Evolutionary conservation across 345 rosid genomes (phyloP).

Genomic region (Eucalyptus decipiens): DNA sequence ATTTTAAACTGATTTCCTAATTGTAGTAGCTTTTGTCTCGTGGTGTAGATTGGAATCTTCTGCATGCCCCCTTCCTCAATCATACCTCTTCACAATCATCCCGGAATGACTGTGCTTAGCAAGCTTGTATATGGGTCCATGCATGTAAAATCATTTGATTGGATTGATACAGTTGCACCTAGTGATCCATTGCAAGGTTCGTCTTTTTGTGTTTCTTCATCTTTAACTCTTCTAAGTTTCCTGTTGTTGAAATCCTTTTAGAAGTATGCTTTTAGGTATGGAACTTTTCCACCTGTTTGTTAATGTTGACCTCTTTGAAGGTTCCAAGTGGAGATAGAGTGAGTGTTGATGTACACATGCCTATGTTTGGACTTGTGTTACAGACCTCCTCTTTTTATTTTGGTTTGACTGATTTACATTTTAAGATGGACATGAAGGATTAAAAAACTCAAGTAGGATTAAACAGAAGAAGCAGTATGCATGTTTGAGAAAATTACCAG

Average conservation of each 20-base stretch:
- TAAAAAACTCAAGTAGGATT: neutral
- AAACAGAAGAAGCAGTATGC: neutral
- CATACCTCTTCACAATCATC: slow-evolving; percentile 45
- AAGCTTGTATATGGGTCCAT: slow-evolving; percentile 87
- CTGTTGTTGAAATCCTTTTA: neutral
- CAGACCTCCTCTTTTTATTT: neutral
- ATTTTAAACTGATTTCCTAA: neutral
- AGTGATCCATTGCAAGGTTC: slow-evolving; percentile 56
- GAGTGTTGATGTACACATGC: neutral
- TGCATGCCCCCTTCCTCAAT: slow-evolving; percentile 87
- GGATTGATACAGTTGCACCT: slow-evolving; percentile 49
- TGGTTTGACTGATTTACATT: neutral
- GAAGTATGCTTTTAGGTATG: neutral
- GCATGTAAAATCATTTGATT: slow-evolving; percentile 76
- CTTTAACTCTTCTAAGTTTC: neutral
- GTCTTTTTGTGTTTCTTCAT: neutral
- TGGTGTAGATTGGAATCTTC: slow-evolving; percentile 89
- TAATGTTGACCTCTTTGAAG: neutral
- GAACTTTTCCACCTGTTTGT: neutral
- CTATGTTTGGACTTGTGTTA: neutral
- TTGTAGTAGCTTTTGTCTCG: neutral
- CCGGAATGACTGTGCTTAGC: slow-evolving; percentile 97
- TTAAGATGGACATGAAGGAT: neutral
- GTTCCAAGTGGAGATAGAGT: neutral
- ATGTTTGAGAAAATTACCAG: neutral